Conservation (phyloP, 805 yeast species). For the Debaryomyces tyrocola region DNA sequence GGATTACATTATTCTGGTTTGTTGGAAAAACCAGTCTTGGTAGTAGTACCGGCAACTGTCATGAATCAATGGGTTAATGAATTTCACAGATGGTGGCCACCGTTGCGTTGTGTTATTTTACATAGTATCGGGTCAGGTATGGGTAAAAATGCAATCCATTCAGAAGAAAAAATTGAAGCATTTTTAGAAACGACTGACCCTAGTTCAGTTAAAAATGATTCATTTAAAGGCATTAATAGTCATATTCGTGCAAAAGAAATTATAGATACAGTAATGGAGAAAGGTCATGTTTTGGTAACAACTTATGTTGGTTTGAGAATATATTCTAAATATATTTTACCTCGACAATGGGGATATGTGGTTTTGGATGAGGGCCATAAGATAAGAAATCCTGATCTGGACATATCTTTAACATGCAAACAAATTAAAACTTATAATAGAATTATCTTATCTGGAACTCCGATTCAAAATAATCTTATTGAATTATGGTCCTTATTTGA, state of each 20-base stretch:
- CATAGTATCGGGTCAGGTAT: constrained; percentile 94
- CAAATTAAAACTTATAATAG: constrained; percentile 82
- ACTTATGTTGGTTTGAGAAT: constrained; percentile 85
- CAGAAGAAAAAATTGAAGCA: constrained; percentile 53
- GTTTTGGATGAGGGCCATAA: constrained; percentile 96
- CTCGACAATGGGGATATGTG: constrained; percentile 82
- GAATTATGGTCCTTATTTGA: constrained; percentile 96
- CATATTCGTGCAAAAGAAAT: constrained; percentile 46
- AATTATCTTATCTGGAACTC: constrained; percentile 90
- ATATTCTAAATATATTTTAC: constrained; percentile 62
- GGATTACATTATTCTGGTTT: constrained; percentile 82
- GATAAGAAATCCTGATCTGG: constrained; percentile 91
- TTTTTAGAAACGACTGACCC: constrained; percentile 48
- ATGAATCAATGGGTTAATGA: constrained; percentile 97
- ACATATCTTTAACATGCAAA: constrained; percentile 81
- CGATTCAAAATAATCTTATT: constrained; percentile 88
- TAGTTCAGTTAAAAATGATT: constrained; percentile 8
- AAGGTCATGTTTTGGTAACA: constrained; percentile 85
- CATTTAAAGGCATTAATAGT: constrained; percentile 25
- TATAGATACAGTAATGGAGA: constrained; percentile 55
- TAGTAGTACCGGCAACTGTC: constrained; percentile 97
- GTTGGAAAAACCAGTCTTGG: constrained; percentile 72
- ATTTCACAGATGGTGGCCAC: constrained; percentile 98
- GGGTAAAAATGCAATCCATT: constrained; percentile 30
- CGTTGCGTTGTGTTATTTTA: constrained; percentile 77